A percentile compares a stretch with the other conserved stretches of the same genome.
Evolutionary conservation across 371 early-diverging fungal species (phyloP).

Genomic region (Mortierella sp.): DNA sequence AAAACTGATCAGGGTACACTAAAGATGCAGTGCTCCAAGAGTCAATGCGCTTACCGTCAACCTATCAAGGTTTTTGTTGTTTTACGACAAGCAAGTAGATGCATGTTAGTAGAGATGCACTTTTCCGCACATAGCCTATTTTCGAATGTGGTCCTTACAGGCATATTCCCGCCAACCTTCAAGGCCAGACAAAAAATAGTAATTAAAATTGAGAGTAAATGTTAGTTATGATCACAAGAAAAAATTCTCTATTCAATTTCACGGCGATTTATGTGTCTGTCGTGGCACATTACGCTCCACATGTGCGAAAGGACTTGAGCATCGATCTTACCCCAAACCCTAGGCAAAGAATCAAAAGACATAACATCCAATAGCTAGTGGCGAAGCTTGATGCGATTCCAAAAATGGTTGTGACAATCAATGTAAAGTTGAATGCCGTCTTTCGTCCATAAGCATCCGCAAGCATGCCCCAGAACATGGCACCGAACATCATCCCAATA

Average conservation of each 20-base stretch:
- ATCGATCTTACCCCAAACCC: constrained; percentile 74
- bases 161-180: constrained; percentile 89
- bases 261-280: too few relatives aligned
- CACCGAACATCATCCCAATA: constrained; percentile 87
- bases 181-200: background rate
- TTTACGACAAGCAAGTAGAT: background rate
- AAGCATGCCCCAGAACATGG: constrained; percentile 85
- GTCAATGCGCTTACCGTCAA: constrained; percentile 34
- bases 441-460: constrained; percentile 84
- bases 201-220: too few relatives aligned
- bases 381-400: constrained; percentile 78
- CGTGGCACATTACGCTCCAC: too few relatives aligned
- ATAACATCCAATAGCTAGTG: constrained; percentile 73
- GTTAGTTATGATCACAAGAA: too few relatives aligned
- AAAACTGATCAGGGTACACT: background rate
- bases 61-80: too few relatives aligned
- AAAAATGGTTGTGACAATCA: constrained; percentile 80
- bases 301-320: too few relatives aligned
- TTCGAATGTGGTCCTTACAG: constrained; percentile 68
- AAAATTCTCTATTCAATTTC: too few relatives aligned
- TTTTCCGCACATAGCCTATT: too few relatives aligned
- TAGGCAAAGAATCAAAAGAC: constrained; percentile 73
- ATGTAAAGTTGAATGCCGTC: constrained; percentile 83
- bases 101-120: background rate
- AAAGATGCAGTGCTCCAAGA: background rate